These are phyloP conservation scores for Hanseniaspora sp. DNA, from an alignment of 1,139 yeast genomes.

Conservation along the genomic window DNA sequence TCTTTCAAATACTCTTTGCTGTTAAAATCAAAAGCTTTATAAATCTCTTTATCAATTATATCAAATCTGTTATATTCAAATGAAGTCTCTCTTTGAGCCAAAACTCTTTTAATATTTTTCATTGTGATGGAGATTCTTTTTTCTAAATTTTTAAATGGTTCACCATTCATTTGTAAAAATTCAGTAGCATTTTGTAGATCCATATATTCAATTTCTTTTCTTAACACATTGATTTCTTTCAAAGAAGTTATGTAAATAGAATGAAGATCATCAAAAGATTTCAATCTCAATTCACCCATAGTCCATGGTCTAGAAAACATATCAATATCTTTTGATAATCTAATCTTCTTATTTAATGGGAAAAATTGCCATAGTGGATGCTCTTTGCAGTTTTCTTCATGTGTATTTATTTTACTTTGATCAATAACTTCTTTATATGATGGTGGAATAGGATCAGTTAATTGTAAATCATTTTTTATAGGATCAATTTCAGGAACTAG, in stretches of 20 bases:
- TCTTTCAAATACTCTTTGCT: not conserved
- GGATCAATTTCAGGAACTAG: slow-evolving; percentile 8
- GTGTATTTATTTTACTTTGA: not conserved
- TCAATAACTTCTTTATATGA: slow-evolving; percentile 48
- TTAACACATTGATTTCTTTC: slow-evolving; percentile 69
- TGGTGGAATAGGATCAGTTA: slow-evolving; percentile 82
- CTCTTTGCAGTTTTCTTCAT: slow-evolving; percentile 51
- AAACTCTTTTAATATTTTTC: slow-evolving; percentile 74
- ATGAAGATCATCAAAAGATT: slow-evolving; percentile 85
- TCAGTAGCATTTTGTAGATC: slow-evolving; percentile 37
- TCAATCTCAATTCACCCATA: slow-evolving; percentile 76
- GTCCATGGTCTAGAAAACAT: slow-evolving; percentile 73
- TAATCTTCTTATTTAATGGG: slow-evolving; percentile 47
- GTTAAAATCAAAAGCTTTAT: slow-evolving; percentile 4
- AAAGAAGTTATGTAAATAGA: slow-evolving; percentile 78
- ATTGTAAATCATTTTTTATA: slow-evolving; percentile 30
- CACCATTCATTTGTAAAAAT: slow-evolving; percentile 33
- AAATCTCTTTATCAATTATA: slow-evolving; percentile 7
- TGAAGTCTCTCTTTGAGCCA: slow-evolving; percentile 74
- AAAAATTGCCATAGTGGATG: slow-evolving; percentile 97
- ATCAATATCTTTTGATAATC: slow-evolving; percentile 48
- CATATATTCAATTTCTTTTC: slow-evolving; percentile 43
- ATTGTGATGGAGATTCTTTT: slow-evolving; percentile 44
- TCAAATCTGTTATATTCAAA: slow-evolving; percentile 31
- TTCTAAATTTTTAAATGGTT: slow-evolving; percentile 33